These are phyloP conservation scores for Bassia scoparia DNA, from an alignment of 148 eudicot genomes.

Conservation along the genomic window DNA sequence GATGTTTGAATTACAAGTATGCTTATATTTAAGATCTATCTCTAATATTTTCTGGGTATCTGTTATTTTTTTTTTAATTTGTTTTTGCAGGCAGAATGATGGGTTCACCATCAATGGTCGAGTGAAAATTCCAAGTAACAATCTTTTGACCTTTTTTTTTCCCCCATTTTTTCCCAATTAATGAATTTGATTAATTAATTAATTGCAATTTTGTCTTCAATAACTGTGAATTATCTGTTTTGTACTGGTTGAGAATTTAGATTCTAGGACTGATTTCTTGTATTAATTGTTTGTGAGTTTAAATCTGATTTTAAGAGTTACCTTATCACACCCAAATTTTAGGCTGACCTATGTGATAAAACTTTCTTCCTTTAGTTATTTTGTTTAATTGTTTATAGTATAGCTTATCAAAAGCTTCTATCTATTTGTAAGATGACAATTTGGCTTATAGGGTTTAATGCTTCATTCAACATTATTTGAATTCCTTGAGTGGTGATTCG, in stretches of 20 bases:
- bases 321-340: not conserved
- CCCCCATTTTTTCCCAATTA: not conserved
- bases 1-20: not conserved
- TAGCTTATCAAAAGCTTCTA: not conserved
- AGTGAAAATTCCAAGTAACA: slow-evolving; percentile 38
- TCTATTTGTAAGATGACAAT: not conserved
- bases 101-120: slow-evolving; percentile 42
- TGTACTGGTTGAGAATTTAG: not conserved
- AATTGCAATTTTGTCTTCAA: not conserved
- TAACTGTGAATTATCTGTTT: slow-evolving; percentile 7
- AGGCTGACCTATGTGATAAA: slow-evolving; percentile 12
- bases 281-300: not conserved
- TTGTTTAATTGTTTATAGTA: not conserved
- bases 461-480: not conserved
- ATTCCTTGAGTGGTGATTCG: not conserved
- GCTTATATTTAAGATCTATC: slow-evolving; percentile 19
- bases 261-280: not conserved
- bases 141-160: not conserved
- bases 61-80: slow-evolving; percentile 1
- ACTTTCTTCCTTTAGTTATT: not conserved
- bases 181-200: not conserved
- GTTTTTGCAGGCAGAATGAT: slow-evolving; percentile 32
- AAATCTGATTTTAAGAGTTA: not conserved
- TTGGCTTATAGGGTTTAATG: not conserved
- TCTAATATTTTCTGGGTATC: not conserved